These are phyloP conservation scores for Starmerella kuoi DNA, from an alignment of 805 yeast species.

Conservation along the genomic window DNA sequence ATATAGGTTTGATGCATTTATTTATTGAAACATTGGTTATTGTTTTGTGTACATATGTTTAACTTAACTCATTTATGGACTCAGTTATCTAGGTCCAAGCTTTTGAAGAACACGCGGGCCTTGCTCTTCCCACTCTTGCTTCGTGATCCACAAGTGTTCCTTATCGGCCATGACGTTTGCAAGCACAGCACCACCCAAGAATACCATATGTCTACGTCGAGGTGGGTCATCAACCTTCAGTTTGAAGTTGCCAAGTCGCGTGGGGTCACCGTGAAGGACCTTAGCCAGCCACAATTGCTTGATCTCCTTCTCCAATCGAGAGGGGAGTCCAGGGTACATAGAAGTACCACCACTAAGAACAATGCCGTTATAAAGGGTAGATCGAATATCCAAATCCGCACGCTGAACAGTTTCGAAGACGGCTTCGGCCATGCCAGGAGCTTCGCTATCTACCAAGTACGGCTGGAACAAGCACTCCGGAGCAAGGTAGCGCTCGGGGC, in stretches of 20 bases:
- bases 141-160: slow-evolving; percentile 95
- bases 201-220: slow-evolving; percentile 96
- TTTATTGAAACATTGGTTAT: too few relatives aligned
- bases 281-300: slow-evolving; percentile 91
- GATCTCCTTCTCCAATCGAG: slow-evolving; percentile 86
- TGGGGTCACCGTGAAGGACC: slow-evolving; percentile 76
- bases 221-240: slow-evolving; percentile 98
- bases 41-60: too few relatives aligned
- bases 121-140: slow-evolving; percentile 95
- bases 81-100: slow-evolving; percentile 71
- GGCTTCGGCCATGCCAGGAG: slow-evolving; percentile 90
- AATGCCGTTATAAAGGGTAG: slow-evolving; percentile 78
- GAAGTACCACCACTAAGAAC: slow-evolving; percentile 96
- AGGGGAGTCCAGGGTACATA: slow-evolving; percentile 97
- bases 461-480: slow-evolving; percentile 98
- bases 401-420: slow-evolving; percentile 85
- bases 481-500: slow-evolving; percentile 91
- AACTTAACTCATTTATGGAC: not conserved
- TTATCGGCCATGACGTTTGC: slow-evolving; percentile 97
- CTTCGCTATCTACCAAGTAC: slow-evolving; percentile 85
- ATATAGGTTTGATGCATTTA: too few relatives aligned
- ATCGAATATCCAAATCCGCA: slow-evolving; percentile 87
- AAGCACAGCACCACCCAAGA: slow-evolving; percentile 95
- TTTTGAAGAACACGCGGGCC: slow-evolving; percentile 76
- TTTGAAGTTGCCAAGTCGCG: slow-evolving; percentile 73